Base-by-base conservation (phyloP, 441 rosid genomes). In the Gossypium aridum region DNA sequence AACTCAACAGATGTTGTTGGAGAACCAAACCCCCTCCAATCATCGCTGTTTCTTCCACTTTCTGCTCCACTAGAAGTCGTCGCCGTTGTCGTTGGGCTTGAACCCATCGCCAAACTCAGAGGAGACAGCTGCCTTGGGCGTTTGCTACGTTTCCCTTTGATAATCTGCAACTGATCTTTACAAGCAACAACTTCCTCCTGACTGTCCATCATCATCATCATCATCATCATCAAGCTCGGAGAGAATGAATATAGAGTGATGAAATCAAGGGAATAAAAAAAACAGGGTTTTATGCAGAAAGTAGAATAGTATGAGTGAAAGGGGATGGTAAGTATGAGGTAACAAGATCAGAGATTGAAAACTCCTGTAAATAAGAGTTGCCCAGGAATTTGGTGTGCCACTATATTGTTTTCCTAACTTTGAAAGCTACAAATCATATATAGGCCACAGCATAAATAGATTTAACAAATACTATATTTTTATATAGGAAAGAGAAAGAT, bases 111-210 rank as follows among this genome's bases (percentile, higher is more conserved):
- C 47, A 49, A 62, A 47, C 61, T 62, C 13, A 47, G 28, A 62
- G 76, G 64, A n/a, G 87, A 81, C 7, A 56, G 73, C 19, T 80
- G 81, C 45, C 85, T 76, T 16, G 79, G 85, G 3, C 90, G 87
- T 82, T 80, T 87, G 68, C 89, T 89, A 37, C 89, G 86, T 82
- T 86, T 86, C 3, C 90, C 83, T 66, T 87, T 87, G 77, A 75
- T 66, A 57, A 79, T 64, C 61, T 77, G 82, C 22, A 76, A 28
- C 20, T 77, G 75, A 72, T 84, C 85, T 28, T 64, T 28, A 17
- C 77, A 65, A 45, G 60, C 80, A 73, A 66, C 61, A 0, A 31
- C 64, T 9, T 79, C 79, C 56, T 86, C 91, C 17, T 77, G 82
- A 81, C 19, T 37, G 22, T 79, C 86, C 76, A 78, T 77, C 86